Conservation (phyloP, 2,329 filamentous ascomycete genomes). For the Colletotrichum melonis region DNA sequence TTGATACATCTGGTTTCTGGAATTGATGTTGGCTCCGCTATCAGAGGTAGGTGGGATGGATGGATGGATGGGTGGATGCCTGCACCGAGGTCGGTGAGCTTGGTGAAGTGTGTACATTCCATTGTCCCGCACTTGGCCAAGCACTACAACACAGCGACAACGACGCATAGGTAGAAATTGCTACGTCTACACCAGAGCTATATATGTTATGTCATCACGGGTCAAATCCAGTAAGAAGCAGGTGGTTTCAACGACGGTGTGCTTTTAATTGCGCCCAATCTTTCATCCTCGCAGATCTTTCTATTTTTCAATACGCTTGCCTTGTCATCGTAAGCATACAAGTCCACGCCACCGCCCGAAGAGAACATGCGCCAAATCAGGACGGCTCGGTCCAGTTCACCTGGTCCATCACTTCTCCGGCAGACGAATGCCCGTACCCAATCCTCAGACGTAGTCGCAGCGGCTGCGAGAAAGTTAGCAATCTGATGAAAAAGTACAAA, state of each 20-base stretch:
- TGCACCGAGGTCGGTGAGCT: background rate
- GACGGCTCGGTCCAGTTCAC: constrained; percentile 94
- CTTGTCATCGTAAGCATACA: constrained; percentile 28
- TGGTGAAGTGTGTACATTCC: background rate
- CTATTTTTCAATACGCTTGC: constrained; percentile 25
- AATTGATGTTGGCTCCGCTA: background rate
- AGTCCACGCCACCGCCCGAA: background rate
- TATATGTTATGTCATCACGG: background rate
- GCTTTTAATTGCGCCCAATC: background rate
- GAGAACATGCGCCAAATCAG: constrained; percentile 38
- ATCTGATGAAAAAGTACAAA: constrained; percentile 32
- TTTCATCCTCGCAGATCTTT: constrained; percentile 19
- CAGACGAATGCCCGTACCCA: constrained; percentile 78
- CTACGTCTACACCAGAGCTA: background rate
- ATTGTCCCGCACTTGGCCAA: background rate
- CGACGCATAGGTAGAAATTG: background rate
- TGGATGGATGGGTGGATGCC: background rate
- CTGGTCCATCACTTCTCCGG: constrained; percentile 83
- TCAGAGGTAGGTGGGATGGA: background rate
- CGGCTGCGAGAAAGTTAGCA: constrained; percentile 62
- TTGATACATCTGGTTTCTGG: background rate
- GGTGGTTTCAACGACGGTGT: background rate
- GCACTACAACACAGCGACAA: background rate
- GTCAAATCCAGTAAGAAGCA: background rate
- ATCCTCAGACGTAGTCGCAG: constrained; percentile 89